Evolutionary conservation across 768 basidiomycete genomes (phyloP), one percentile per base, ranked within the genome.

Genomic region (Hygrophorus pudorinus): DNA sequence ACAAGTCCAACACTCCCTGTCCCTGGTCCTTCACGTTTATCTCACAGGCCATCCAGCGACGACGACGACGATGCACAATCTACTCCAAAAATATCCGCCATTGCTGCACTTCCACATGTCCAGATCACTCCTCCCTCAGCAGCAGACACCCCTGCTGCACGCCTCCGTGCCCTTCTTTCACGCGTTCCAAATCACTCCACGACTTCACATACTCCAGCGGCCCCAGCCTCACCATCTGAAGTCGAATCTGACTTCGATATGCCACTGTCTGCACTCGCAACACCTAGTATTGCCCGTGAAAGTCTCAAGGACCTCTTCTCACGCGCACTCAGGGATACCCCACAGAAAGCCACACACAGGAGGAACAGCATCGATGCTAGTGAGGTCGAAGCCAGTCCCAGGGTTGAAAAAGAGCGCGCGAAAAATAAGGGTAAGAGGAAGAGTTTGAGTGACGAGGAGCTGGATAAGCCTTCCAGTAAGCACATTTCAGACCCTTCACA

Each of bases 381-480:
- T 52, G 78, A 79, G 43, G 72, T 75, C 32, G 79, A 82, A 43
- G 64, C 66, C 11, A 76, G 66, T 38, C 76, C 79, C 1, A 62
- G 65, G 53, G 58, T 70, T 32, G 54, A 62, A 33, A 59, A 59
- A 46, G 67, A 70, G 45, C 60, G 66, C 46, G 58, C 60, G 17
- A 65, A 59, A 44, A 65, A 61, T 47, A 78, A 70, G 58, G 70
- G 66, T 8, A 75, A 78, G 48, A 67, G 75, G 30, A 69, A 64
- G 51, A 84, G 78, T 54, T 48, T 78, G 51, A 83, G 80, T 53
- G 83, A 85, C 51, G 81, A 85, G 53, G 83, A 84, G 53, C 58
- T 63, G 2, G 81, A 80, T 29, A 70, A 68, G 48, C 53, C 55
- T 28, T 59, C 68, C 44, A 67, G 81, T 84, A 59, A 54, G 79